Conservation (phyloP, 2,329 filamentous ascomycete genomes). For the Endothia cerciana region DNA sequence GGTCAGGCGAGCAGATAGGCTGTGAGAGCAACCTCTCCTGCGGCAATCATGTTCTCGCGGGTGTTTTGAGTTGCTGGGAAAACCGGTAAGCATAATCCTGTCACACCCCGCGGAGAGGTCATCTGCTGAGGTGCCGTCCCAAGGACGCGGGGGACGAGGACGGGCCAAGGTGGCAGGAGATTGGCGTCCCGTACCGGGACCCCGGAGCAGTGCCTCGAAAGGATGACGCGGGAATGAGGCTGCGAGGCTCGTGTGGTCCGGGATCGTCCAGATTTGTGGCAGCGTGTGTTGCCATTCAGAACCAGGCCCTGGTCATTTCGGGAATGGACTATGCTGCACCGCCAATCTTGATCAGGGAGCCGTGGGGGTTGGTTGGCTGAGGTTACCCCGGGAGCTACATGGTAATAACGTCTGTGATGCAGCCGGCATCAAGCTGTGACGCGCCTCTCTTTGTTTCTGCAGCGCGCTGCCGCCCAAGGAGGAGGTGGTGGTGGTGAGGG, state of each 20-base stretch:
- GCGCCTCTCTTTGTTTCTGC: constrained; percentile 8
- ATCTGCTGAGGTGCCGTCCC: neutral
- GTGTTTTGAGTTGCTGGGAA: neutral
- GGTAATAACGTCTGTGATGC: neutral
- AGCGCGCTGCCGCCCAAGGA: neutral
- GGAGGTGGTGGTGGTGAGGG: neutral
- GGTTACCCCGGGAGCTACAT: constrained; percentile 1
- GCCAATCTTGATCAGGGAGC: neutral
- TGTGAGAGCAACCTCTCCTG: constrained; percentile 5
- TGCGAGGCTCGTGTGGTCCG: neutral
- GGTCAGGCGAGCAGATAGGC: neutral
- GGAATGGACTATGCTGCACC: constrained; percentile 7
- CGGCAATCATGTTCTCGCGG: neutral
- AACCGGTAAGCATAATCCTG: neutral
- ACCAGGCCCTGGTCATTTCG: neutral
- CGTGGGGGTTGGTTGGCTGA: neutral
- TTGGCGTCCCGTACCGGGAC: neutral
- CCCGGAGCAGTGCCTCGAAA: neutral
- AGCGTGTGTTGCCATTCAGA: neutral
- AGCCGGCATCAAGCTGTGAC: constrained; percentile 6
- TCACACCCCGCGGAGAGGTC: neutral
- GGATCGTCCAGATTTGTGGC: neutral
- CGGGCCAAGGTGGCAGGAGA: neutral
- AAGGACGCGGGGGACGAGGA: neutral
- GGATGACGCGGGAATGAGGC: constrained; percentile 2